A percentile compares a stretch with the other conserved stretches of the same genome.
Conservation (phyloP, 164 flowering plant genomes). For the Houttuynia cordata region DNA sequence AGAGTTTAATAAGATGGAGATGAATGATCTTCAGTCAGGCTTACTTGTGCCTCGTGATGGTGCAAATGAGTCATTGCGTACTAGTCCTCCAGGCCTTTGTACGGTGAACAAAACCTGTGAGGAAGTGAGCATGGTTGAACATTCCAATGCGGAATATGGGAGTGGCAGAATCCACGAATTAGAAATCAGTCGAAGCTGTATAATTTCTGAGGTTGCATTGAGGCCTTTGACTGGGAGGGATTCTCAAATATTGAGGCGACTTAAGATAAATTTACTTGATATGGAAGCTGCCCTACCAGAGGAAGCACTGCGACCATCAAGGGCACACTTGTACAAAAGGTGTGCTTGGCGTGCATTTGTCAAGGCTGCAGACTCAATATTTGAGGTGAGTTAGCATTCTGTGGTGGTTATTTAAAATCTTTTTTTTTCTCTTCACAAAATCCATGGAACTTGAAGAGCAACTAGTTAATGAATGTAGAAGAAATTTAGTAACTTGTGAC, state of each 20-base stretch:
- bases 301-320: conserved; percentile 58
- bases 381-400: conserved; percentile 48
- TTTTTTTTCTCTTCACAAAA: not conserved
- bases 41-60: not conserved
- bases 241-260: conserved; percentile 49
- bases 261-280: conserved; percentile 78
- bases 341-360: conserved; percentile 82
- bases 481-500: not conserved
- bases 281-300: conserved; percentile 88
- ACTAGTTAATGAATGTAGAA: not conserved
- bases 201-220: conserved; percentile 51
- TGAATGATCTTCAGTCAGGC: conserved; percentile 7
- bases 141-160: conserved; percentile 10
- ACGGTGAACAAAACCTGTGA: conserved; percentile 8
- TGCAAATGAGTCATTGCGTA: not conserved
- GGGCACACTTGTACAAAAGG: conserved; percentile 35
- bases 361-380: conserved; percentile 70
- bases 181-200: conserved; percentile 26
- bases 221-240: conserved; percentile 53
- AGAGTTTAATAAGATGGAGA: not conserved
- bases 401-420: not conserved
- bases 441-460: not conserved
- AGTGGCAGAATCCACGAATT: conserved; percentile 10
- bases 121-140: conserved; percentile 10
- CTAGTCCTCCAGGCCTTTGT: conserved; percentile 8